Base-by-base conservation (phyloP, 768 basidiomycete genomes). In the Suillus paluster region DNA sequence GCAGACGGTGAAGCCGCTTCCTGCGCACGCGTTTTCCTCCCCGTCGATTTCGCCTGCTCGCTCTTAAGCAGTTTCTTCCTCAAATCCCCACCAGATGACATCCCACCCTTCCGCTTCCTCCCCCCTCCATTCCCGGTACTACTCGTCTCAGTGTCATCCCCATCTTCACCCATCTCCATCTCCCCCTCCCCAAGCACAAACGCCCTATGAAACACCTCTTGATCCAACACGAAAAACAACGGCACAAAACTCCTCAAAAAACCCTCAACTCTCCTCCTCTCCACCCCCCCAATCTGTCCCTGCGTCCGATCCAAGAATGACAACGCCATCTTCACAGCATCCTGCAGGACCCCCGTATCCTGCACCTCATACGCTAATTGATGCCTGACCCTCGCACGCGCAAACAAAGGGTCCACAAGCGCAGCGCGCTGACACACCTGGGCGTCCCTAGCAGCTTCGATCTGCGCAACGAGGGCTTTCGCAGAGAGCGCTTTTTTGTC, bases 261-360 rank as follows among this genome's bases (percentile, higher is more conserved):
- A 0, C 82, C 83, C 74, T 99, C 97, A 38, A 97, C 89, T 67
- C 88, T 82, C 70, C 85, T 88, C 70, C 94, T 81, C 68, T 98
- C 95, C 10, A 81, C 78, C 15, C 83, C 80, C 33, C 83, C 83
- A 58, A 94, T 84, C 73, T 90, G 89, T 9, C 84, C 88, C 63
- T 89, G 89, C 19, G 91, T 91, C 42, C 97, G 90, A 71, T 99
- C 97, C 67, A 99, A 80, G 76, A 94, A 93, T 3, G 92, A 92
- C 69, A 98, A 86, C 38, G 91, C 86, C 70, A 99, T 83, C 79
- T 96, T 96, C 73, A 97, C 74, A 25, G 86, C 83, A 70, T 99
- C 97, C 71, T 94, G 92, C 60, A 99, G 72, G 11, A 95, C 90
- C 19, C 81, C 80, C 12, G 85, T 78, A 72, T 97, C 92, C 41